Evolutionary conservation across 805 yeast genomes (phyloP), one percentile per base, ranked within the genome.

Genomic region (Kodamaea kakaduensis): DNA sequence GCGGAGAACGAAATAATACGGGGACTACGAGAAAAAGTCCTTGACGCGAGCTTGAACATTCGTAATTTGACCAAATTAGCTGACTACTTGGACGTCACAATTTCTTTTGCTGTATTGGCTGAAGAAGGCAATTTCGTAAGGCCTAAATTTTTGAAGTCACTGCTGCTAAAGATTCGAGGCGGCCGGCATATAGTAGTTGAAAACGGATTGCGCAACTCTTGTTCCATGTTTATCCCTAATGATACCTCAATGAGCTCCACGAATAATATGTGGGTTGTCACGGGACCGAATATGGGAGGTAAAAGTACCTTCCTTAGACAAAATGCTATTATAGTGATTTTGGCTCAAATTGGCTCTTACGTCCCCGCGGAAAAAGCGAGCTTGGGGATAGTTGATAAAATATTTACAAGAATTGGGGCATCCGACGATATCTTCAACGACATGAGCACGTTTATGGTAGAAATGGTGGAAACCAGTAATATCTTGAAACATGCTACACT

Each of bases 111-210:
- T 0, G 56, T 61, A 0, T 58, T 89, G 10, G 82, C 97, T 0
- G 53, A 58, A n/a, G 95, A 86, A 45, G 74, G 73, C 41, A 62
- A 73, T 20, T 67, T 88, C 31, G 77, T 73, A 0, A 61, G 85
- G 35, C 98, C 98, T 0, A 61, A 47, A 7, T 60, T 90, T 15
- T 71, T 72, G 20, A 58, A 71, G 2, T 61, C 74, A 2, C 61
- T 68, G 0, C 59, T 52, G 13, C 62, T 82, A 4, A 62, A 70
- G 0, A 73, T 88, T 7, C 50, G 51, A 1, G 73, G 67, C 1
- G 97, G 97, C 0, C 66, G 96, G 19, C 97, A 93, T 56, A 52
- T 85, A 9, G 88, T 87, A 10, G 97, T 90, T 2, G 97, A 90
- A 51, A 75, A 78, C 21, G 85, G 86, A 1, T 61, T 84, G 36